Conservation (phyloP, 1,284 basidiomycete species). For the Phlebopus sp. region DNA sequence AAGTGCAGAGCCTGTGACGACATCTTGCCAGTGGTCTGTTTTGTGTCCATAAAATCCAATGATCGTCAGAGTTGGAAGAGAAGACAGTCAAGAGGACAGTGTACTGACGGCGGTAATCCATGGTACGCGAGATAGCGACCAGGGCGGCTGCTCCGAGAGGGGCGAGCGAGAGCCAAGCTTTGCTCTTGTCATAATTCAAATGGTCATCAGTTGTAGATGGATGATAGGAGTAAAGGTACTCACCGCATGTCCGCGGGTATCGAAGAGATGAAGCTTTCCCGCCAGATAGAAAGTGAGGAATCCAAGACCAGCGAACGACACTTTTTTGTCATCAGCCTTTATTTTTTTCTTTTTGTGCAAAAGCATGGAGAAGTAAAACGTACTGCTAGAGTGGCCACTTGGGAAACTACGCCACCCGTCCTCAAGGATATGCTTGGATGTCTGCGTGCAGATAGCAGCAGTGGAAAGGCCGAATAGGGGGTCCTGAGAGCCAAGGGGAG, state of each 20-base stretch:
- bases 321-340: slow-evolving; percentile 30
- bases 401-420: slow-evolving; percentile 80
- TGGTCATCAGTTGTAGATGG: slow-evolving; percentile 5
- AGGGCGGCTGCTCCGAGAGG: slow-evolving; percentile 63
- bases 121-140: slow-evolving; percentile 67
- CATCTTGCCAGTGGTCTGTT: slow-evolving; percentile 53
- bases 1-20: slow-evolving; percentile 50
- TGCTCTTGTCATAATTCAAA: slow-evolving; percentile 37
- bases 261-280: slow-evolving; percentile 76
- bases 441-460: slow-evolving; percentile 61
- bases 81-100: neutral
- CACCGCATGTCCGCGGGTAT: slow-evolving; percentile 58
- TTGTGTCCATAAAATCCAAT: neutral
- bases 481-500: slow-evolving; percentile 48
- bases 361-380: slow-evolving; percentile 14
- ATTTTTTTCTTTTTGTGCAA: neutral
- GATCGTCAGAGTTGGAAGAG: neutral
- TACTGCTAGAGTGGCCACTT: slow-evolving; percentile 69
- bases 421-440: slow-evolving; percentile 42
- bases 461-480: slow-evolving; percentile 61
- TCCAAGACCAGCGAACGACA: slow-evolving; percentile 72
- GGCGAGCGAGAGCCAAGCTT: slow-evolving; percentile 64
- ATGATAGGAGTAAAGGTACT: slow-evolving; percentile 15
- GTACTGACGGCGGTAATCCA: slow-evolving; percentile 65
- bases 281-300: slow-evolving; percentile 71